Base-by-base conservation (phyloP, 116 monocot genomes). In the Papilionanthe hybrid region DNA sequence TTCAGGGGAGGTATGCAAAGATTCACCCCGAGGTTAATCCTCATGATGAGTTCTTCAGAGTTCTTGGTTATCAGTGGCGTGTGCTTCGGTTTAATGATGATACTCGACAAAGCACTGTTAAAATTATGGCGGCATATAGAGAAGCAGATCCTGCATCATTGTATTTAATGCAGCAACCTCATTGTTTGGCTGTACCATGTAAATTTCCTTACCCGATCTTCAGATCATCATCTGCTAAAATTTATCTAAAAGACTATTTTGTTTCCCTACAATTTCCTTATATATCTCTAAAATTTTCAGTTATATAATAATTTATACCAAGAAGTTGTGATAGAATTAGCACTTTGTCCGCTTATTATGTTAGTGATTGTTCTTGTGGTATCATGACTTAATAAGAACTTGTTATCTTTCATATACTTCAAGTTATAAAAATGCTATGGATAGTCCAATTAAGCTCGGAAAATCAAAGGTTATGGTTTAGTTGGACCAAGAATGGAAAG, bases 1-100 rank as follows among this genome's bases (percentile, higher is more conserved):
- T 97, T 58, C 84, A 86, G 75, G 67, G 88, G 49, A 91, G 89
- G 83, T 90, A 97, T 78, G 79, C 75, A 72, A 89, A 83, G 81
- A 45, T 83, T 25, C 81, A 94, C 77, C 92, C 92, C 80, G 85
- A 89, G 83, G 53, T 56, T 42, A 77, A 79, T 23, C 66, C 79
- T 53, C 53, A 53, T 56, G 55, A 75, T 78, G 86, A 65, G 57
- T 48, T 88, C 72, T 89, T 97, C 84, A 89, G 78, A 76, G 73
- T 97, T 79, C 88, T 97, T 80, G 96, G 96, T 81, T 97, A 94
- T 81, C 91, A 97, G 42, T 97, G 97, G 94, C 88, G 97, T 37
- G 88, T 85, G 53, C 89, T 97, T 81, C 89, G 83, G 1, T 97
- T 97, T 78, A 97, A 97, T 60, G 88, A 92, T 50, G 82, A 86